Evolutionary conservation across 73 alveolate species (phyloP).

Genomic region (Paraurostyla sp.): DNA sequence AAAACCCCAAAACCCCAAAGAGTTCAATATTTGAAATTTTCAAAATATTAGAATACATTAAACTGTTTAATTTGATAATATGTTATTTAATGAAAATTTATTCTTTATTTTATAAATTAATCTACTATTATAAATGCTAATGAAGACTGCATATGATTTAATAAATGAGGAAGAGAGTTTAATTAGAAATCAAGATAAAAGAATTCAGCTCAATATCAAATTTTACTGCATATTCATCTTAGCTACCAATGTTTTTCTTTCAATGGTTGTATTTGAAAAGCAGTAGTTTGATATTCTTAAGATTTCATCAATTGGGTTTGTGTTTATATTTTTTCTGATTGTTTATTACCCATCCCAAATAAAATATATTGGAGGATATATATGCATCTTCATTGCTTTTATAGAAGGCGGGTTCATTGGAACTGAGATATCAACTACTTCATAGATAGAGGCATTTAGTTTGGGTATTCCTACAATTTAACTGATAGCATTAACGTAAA

Average conservation of each 20-base stretch:
- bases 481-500: conserved; percentile 9
- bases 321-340: background rate
- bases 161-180: background rate
- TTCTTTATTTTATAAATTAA: too few relatives aligned
- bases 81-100: too few relatives aligned
- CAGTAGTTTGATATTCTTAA: background rate
- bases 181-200: background rate
- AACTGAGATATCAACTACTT: background rate
- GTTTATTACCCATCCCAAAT: background rate
- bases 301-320: background rate
- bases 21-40: too few relatives aligned
- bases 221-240: background rate
- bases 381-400: conserved; percentile 1
- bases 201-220: background rate
- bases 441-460: conserved; percentile 17
- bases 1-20: too few relatives aligned
- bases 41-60: too few relatives aligned
- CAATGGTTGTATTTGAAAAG: background rate
- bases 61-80: too few relatives aligned
- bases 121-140: too few relatives aligned
- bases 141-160: background rate
- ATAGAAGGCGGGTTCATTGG: conserved; percentile 8
- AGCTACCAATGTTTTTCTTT: background rate
- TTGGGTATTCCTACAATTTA: conserved; percentile 4
- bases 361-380: conserved; percentile 32